phyloP scores from a whole-genome alignment of 345 rosid species.

The Euphorbia lathyris region DNA sequence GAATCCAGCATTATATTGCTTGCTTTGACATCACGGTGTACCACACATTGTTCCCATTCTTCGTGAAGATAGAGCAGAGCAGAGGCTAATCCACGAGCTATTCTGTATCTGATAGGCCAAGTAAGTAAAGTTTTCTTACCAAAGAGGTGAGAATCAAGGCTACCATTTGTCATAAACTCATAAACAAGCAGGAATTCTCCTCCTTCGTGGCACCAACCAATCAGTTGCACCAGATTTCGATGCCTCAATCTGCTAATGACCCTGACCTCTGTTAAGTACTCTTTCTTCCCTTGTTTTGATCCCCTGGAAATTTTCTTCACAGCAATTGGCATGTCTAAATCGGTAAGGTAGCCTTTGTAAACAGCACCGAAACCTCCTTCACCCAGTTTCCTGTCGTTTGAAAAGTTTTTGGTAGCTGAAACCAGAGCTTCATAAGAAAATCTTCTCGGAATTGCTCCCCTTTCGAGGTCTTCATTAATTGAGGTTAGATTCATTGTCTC shows the following conservation, averaged over 20 bases:
- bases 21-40: conserved; percentile 56
- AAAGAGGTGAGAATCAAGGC: conserved; percentile 56
- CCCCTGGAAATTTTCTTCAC: conserved; percentile 40
- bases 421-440: conserved; percentile 32
- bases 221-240: conserved; percentile 52
- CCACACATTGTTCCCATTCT: conserved; percentile 67
- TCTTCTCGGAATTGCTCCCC: conserved; percentile 40
- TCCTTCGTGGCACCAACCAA: conserved; percentile 63
- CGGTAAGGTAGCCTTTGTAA: conserved; percentile 31
- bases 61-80: conserved; percentile 53
- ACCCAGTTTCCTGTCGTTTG: conserved; percentile 29
- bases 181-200: conserved; percentile 26
- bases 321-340: conserved; percentile 29
- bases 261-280: conserved; percentile 48
- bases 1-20: conserved; percentile 64
- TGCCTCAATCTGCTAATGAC: conserved; percentile 52
- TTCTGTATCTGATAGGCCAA: conserved; percentile 44
- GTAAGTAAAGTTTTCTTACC: conserved; percentile 33
- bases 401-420: conserved; percentile 38
- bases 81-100: conserved; percentile 48
- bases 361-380: conserved; percentile 52
- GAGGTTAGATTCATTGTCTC: background rate
- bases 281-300: conserved; percentile 38
- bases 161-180: conserved; percentile 66
- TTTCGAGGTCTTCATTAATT: conserved; percentile 40